A percentile compares a stretch with the other conserved stretches of the same genome.
Conservation (phyloP, 2,329 filamentous ascomycete species). For the Pezicula neosporulosa region DNA sequence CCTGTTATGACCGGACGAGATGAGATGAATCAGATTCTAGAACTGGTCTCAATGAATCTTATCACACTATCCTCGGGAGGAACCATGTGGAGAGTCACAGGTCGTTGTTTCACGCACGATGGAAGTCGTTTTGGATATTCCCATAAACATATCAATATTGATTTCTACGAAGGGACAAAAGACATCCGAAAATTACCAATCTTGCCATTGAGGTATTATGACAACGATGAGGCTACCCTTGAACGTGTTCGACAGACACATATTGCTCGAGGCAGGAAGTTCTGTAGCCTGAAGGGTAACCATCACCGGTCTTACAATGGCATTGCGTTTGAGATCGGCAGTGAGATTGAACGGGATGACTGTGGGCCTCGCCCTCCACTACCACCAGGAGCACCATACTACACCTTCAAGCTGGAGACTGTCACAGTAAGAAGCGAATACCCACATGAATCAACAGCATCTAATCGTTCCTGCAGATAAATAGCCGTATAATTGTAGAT, state of each 20-base stretch:
- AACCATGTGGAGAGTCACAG: background rate
- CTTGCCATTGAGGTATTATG: slow-evolving; percentile 1
- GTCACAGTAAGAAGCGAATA: background rate
- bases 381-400: background rate
- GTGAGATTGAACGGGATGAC: background rate
- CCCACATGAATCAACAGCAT: background rate
- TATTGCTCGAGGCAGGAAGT: slow-evolving; percentile 16
- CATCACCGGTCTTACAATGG: slow-evolving; percentile 22
- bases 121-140: slow-evolving; percentile 2
- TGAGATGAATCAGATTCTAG: background rate
- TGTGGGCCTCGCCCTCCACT: background rate
- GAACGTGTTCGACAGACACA: slow-evolving; percentile 4
- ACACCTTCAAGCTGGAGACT: background rate
- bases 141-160: background rate
- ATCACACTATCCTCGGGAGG: background rate
- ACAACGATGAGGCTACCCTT: slow-evolving; percentile 4
- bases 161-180: background rate
- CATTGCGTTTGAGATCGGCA: slow-evolving; percentile 7
- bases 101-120: background rate
- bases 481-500: slow-evolving; percentile 20
- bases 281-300: slow-evolving; percentile 16
- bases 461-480: slow-evolving; percentile 10
- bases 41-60: background rate
- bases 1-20: background rate
- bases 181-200: background rate